Base-by-base conservation (phyloP, 2,329 filamentous ascomycete species). In the Hortaea sp. region DNA sequence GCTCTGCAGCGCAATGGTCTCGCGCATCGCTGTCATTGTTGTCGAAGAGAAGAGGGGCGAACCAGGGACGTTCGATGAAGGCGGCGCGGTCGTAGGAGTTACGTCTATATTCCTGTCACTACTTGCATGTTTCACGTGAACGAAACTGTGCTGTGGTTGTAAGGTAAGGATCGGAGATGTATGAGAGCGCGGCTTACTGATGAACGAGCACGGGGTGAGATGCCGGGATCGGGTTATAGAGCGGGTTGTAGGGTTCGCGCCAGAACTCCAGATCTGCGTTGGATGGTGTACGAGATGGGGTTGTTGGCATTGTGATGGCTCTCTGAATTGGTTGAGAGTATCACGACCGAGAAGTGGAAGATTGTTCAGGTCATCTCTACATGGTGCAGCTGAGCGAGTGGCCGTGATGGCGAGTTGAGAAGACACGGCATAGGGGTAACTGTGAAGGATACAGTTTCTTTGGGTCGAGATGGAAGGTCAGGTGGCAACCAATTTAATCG, bases 1-100 rank as follows among this genome's bases (percentile, higher is more conserved):
- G 70, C 66, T 89, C 85, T 52, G 88, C 88, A 41, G 85, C 85
- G 60, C 84, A 85, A 64, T 88, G 84, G 54, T 89, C 85, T 43
- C 85, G 72, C 45, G 84, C 84, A 62, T 88, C 85, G 45, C 81
- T 85, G 51, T 76, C 76, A 52, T 81, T 77, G 55, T 89, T 89
- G 53, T 84, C 78, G 63, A 89, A 86, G 7, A 89, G 69, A 37
- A 89, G 65, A 0, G 83, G 76, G 0, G 81, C 82, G 35, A 85
- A 66, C 37, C 82, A 65, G 0, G 85, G 85, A 60, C 76, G 75
- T 9, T 77, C 66, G 58, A 69, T 73, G 60, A 87, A 85, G 2
- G 74, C 69, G 40, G 52, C 51, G 42, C 64, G 61, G 39, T 66
- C 59, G 48, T 71, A 68, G 11, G 56, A 56, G 43, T 73, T 73